Percentiles rank a stretch among this genome's conserved stretches.
phyloP scores from a whole-genome alignment of 768 basidiomycete genomes.

The Rossbeevera mucosa region DNA sequence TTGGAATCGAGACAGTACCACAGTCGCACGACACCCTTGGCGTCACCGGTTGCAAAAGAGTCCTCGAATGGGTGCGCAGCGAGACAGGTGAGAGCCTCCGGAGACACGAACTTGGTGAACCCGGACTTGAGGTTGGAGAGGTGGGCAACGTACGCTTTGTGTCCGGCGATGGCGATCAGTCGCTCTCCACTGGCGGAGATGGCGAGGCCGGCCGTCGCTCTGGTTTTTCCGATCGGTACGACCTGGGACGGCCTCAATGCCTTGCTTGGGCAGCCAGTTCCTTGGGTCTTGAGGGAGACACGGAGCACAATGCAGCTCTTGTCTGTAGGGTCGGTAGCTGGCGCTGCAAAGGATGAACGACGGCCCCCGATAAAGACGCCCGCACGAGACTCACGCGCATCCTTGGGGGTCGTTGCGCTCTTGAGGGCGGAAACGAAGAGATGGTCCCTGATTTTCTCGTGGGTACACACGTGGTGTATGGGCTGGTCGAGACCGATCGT shows the following conservation, averaged over 20 bases:
- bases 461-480: slow-evolving; percentile 67
- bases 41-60: slow-evolving; percentile 94
- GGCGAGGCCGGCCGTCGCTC: slow-evolving; percentile 56
- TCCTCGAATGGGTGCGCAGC: slow-evolving; percentile 87
- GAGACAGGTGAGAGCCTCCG: slow-evolving; percentile 76
- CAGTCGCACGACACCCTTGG: slow-evolving; percentile 74
- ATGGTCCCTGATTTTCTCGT: slow-evolving; percentile 60
- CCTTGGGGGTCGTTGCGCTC: slow-evolving; percentile 41
- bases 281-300: slow-evolving; percentile 49
- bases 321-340: slow-evolving; percentile 31
- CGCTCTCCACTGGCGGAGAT: slow-evolving; percentile 74
- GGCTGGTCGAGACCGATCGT: slow-evolving; percentile 68
- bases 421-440: slow-evolving; percentile 68
- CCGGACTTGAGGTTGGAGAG: slow-evolving; percentile 55
- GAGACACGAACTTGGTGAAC: slow-evolving; percentile 79
- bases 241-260: slow-evolving; percentile 47
- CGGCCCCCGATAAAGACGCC: background rate
- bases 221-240: slow-evolving; percentile 61
- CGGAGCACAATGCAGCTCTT: slow-evolving; percentile 50
- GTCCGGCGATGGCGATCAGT: slow-evolving; percentile 70
- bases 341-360: slow-evolving; percentile 11
- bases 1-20: slow-evolving; percentile 88
- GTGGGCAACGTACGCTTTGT: slow-evolving; percentile 72
- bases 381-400: slow-evolving; percentile 11
- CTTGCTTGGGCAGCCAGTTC: slow-evolving; percentile 38